These are phyloP conservation scores for Epichloe amarillans DNA, from an alignment of 2,329 filamentous ascomycete species.

Conservation along the genomic window DNA sequence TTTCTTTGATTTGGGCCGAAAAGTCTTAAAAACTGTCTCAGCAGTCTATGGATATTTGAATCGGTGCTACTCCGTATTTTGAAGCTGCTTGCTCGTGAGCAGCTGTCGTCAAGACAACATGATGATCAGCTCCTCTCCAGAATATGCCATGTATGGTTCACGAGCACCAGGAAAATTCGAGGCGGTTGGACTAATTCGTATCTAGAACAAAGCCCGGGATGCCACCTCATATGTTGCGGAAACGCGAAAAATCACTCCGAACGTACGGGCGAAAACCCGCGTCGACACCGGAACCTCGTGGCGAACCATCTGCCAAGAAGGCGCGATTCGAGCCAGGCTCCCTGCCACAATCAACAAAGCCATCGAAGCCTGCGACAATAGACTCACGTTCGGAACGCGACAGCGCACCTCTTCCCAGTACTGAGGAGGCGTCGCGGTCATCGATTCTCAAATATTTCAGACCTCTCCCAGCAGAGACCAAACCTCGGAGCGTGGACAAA, in stretches of 20 bases:
- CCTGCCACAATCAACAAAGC: not conserved
- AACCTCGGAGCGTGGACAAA: constrained; percentile 1
- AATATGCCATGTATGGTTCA: constrained; percentile 16
- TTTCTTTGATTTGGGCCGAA: too few relatives aligned
- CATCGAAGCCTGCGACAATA: not conserved
- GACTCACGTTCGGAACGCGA: not conserved
- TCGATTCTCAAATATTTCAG: constrained; percentile 31
- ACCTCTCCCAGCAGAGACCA: constrained; percentile 12
- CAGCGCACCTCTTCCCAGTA: not conserved
- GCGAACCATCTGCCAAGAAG: constrained; percentile 17
- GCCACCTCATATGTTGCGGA: constrained; percentile 11
- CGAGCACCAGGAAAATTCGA: not conserved
- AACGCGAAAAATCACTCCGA: constrained; percentile 22
- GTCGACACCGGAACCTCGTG: constrained; percentile 12
- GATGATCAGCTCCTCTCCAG: constrained; percentile 12
- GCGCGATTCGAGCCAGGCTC: constrained; percentile 6
- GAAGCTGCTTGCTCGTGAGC: too few relatives aligned
- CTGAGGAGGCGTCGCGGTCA: constrained; percentile 7
- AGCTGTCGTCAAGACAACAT: not conserved
- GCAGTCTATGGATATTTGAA: too few relatives aligned
- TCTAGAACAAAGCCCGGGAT: constrained; percentile 19
- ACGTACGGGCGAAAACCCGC: constrained; percentile 26
- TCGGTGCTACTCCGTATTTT: not conserved
- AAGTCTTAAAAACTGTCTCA: too few relatives aligned
- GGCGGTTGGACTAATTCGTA: not conserved